Evolutionary conservation across 805 yeast species (phyloP).

Genomic region (Tetrapisispora iriomotensis): DNA sequence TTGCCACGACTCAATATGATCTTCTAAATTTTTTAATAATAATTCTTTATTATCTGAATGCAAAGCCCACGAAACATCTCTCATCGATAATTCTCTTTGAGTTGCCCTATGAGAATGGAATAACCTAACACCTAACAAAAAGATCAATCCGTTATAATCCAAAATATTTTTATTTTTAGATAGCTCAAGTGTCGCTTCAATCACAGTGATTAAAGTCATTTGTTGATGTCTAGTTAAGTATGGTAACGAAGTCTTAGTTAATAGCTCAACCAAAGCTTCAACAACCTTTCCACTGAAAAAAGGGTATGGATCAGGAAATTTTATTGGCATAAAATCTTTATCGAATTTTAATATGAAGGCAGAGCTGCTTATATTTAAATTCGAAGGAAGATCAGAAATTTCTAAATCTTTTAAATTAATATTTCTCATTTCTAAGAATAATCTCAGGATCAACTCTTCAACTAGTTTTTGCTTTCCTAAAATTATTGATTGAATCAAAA

Average conservation of each 20-base stretch:
- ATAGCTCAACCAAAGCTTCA: conserved; percentile 43
- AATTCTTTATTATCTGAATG: conserved; percentile 73
- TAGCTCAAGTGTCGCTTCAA: conserved; percentile 53
- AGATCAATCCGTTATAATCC: conserved; percentile 54
- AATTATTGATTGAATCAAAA: conserved; percentile 64
- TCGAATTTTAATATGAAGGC: conserved; percentile 22
- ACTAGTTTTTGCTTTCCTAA: conserved; percentile 49
- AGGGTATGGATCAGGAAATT: conserved; percentile 32
- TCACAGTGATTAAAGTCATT: conserved; percentile 61
- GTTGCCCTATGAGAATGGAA: conserved; percentile 44
- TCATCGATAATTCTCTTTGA: conserved; percentile 51
- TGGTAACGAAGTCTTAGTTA: conserved; percentile 61
- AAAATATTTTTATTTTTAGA: conserved; percentile 31
- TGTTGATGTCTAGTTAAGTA: conserved; percentile 87
- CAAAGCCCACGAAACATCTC: conserved; percentile 83
- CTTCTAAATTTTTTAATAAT: conserved; percentile 37
- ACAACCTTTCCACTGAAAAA: conserved; percentile 37
- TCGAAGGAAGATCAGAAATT: conserved; percentile 24
- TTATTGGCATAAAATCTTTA: conserved; percentile 16
- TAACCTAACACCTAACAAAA: conserved; percentile 59
- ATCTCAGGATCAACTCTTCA: conserved; percentile 42
- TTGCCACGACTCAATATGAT: conserved; percentile 46
- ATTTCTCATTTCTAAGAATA: conserved; percentile 49
- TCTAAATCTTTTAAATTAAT: conserved; percentile 35
- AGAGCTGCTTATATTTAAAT: conserved; percentile 20